Evolutionary conservation across 306 rosid genomes (phyloP).

Genomic region (Canavalia ensiformis): DNA sequence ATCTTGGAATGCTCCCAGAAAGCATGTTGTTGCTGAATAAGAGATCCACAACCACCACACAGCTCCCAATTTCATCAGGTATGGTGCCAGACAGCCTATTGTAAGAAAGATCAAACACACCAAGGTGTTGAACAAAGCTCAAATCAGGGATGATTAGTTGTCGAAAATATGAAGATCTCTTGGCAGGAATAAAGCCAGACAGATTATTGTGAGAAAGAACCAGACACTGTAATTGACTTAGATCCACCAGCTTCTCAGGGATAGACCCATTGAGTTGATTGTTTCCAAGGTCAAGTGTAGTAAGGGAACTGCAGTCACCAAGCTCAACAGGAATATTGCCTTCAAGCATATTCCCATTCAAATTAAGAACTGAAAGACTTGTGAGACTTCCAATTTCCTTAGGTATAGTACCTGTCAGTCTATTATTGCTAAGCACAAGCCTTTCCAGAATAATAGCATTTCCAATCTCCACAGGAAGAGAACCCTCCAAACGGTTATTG

Average conservation of each 20-base stretch:
- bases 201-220: conserved; percentile 92
- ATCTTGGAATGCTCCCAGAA: conserved; percentile 75
- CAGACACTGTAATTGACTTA: conserved; percentile 78
- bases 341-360: conserved; percentile 82
- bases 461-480: conserved; percentile 80
- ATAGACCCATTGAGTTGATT: conserved; percentile 75
- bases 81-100: conserved; percentile 85
- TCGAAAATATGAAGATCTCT: conserved; percentile 72
- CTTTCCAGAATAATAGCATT: conserved; percentile 66
- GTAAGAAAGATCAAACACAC: conserved; percentile 84
- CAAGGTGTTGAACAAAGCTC: conserved; percentile 95
- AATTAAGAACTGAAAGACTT: conserved; percentile 73
- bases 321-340: conserved; percentile 79
- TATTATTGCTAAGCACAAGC: conserved; percentile 82
- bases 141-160: conserved; percentile 76
- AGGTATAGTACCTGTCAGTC: conserved; percentile 74
- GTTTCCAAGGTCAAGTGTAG: conserved; percentile 90
- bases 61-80: conserved; percentile 82
- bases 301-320: conserved; percentile 71
- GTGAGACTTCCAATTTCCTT: conserved; percentile 76
- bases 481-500: conserved; percentile 76
- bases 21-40: conserved; percentile 78
- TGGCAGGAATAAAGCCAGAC: conserved; percentile 87
- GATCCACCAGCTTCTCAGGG: conserved; percentile 69
- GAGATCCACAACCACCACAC: conserved; percentile 76